phyloP scores from a whole-genome alignment of 2,329 filamentous ascomycete species.

The Fusarium pininemorale region DNA sequence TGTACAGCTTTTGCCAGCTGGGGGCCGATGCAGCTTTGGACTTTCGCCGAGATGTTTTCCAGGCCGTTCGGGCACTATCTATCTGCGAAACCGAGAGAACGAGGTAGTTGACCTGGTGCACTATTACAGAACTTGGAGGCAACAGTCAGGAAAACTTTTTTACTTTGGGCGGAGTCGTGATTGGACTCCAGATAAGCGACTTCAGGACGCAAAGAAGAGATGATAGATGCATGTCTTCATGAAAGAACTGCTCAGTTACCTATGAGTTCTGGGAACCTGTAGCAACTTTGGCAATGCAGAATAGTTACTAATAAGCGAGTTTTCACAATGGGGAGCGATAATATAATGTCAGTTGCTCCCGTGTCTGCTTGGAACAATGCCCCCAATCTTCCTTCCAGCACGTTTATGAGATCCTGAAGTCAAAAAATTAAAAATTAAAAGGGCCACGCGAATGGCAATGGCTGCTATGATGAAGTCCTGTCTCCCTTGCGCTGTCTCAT shows the following conservation, averaged over 20 bases:
- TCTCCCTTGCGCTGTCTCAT: constrained; percentile 8
- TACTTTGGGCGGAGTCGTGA: not conserved
- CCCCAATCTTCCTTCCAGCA: not conserved
- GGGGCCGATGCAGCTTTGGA: not conserved
- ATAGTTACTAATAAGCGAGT: too few species aligned
- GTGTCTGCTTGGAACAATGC: not conserved
- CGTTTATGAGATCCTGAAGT: too few species aligned
- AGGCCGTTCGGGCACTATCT: not conserved
- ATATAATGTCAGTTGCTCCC: not conserved
- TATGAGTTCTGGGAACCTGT: too few species aligned
- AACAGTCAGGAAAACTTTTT: not conserved
- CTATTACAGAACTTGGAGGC: not conserved
- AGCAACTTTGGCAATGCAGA: too few species aligned
- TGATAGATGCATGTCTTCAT: not conserved
- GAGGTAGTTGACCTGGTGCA: not conserved
- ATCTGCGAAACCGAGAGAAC: not conserved
- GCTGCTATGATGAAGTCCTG: constrained; percentile 10
- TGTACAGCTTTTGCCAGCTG: not conserved
- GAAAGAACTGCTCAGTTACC: too few species aligned
- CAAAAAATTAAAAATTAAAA: constrained; percentile 4
- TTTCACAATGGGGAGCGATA: too few species aligned
- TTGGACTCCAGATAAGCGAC: not conserved
- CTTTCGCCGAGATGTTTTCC: not conserved
- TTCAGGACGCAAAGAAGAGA: not conserved
- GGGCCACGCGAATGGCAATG: not conserved